A percentile compares a stretch with the other conserved stretches of the same genome.
Evolutionary conservation across 2,329 filamentous ascomycete species (phyloP).

Genomic region (Hypocreales sp.): DNA sequence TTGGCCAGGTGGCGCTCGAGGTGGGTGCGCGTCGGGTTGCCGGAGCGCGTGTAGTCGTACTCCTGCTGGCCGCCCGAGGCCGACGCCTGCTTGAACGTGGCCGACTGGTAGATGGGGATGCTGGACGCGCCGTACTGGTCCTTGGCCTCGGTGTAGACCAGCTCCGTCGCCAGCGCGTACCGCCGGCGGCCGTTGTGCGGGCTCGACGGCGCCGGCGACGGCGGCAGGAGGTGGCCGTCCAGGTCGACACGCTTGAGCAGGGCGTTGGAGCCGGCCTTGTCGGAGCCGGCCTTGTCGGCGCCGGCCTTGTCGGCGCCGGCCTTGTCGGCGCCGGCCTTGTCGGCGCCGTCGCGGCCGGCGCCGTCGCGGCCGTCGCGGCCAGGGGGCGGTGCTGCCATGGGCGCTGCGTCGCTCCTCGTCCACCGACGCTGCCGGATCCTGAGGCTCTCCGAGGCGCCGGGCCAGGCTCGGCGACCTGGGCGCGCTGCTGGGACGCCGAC

Average conservation of each 20-base stretch:
- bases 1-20: constrained; percentile 94
- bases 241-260: constrained; percentile 54
- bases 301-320: no score
- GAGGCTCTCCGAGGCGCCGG: no score
- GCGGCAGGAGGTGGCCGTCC: constrained; percentile 72
- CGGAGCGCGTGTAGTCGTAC: constrained; percentile 97
- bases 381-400: no score
- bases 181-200: constrained; percentile 66
- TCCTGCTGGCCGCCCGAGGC: constrained; percentile 65
- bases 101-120: constrained; percentile 94
- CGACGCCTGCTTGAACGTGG: constrained; percentile 90
- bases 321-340: no score
- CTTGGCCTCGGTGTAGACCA: constrained; percentile 89
- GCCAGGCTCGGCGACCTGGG: no score
- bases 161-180: constrained; percentile 87
- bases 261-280: constrained; percentile 17
- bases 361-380: no score
- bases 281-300: no score
- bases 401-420: no score
- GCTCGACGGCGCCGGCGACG: constrained; percentile 84
- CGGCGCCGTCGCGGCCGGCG: no score
- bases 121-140: constrained; percentile 97
- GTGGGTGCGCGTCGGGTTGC: constrained; percentile 91
- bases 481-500: no score
- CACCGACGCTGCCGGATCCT: no score